These are phyloP conservation scores for Auxenochlorella pyrenoidosa DNA, from an alignment of 139 green algal genomes.

Conservation along the genomic window DNA sequence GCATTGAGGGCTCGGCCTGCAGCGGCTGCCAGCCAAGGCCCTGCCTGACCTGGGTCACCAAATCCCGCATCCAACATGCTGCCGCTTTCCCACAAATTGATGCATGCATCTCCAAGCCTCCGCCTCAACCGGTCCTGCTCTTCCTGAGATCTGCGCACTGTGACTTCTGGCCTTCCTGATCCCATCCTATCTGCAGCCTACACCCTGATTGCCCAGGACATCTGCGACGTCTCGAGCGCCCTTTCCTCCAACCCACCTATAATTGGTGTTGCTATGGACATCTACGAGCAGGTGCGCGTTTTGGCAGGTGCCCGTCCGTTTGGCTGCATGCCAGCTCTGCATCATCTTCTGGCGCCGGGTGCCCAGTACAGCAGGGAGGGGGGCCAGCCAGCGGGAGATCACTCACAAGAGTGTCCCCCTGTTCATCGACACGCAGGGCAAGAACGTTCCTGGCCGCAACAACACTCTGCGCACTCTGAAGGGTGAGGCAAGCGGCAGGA, in stretches of 20 bases:
- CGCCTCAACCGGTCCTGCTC: no score
- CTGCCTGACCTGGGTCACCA: no score
- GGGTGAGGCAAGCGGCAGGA: background rate
- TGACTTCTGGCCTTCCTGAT: background rate
- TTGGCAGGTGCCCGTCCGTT: background rate
- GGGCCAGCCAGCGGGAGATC: no score
- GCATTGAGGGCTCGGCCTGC: no score
- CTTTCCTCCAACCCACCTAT: background rate
- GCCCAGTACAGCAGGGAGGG: no score
- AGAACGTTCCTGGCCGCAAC: background rate
- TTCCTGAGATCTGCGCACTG: no score
- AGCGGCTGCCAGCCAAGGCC: no score
- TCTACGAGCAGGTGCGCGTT: background rate
- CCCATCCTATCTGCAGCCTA: background rate
- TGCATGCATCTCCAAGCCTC: no score
- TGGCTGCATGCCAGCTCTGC: background rate
- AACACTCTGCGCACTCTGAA: background rate
- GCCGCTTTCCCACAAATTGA: no score
- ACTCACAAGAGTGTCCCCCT: no score
- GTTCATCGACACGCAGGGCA: background rate
- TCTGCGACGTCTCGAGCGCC: background rate
- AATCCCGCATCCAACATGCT: no score
- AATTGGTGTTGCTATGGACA: background rate
- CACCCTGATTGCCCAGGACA: background rate
- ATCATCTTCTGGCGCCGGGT: no score